A percentile compares a stretch with the other conserved stretches of the same genome.
These are phyloP conservation scores for Camellia lanceoleosa DNA, from an alignment of 148 eudicot genomes.

Conservation along the genomic window DNA sequence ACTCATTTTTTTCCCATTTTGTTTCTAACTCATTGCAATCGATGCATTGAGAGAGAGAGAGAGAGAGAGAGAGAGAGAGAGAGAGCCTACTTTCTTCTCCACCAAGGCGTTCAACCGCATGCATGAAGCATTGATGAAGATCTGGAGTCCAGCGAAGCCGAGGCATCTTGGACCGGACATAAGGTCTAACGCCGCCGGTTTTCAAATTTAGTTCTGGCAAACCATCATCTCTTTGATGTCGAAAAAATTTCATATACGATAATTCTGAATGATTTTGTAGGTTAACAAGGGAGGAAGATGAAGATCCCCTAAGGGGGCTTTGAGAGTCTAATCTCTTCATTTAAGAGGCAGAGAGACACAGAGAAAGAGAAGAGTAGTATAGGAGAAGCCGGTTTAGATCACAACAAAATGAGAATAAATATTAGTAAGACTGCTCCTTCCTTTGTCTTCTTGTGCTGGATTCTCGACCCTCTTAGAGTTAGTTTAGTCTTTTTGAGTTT, in stretches of 20 bases:
- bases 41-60: neutral
- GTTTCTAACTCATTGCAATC: neutral
- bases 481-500: slow-evolving; percentile 28
- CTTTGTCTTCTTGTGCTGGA: slow-evolving; percentile 28
- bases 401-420: slow-evolving; percentile 20
- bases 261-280: slow-evolving; percentile 5
- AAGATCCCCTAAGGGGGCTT: slow-evolving; percentile 10
- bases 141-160: slow-evolving; percentile 67
- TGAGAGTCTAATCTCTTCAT: slow-evolving; percentile 25
- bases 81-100: slow-evolving; percentile 58
- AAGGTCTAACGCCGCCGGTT: slow-evolving; percentile 40
- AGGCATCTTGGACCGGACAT: slow-evolving; percentile 54
- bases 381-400: slow-evolving; percentile 6
- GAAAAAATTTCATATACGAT: neutral
- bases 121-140: slow-evolving; percentile 57
- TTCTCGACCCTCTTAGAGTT: slow-evolving; percentile 17
- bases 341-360: neutral
- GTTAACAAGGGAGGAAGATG: slow-evolving; percentile 12
- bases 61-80: neutral
- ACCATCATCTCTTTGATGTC: slow-evolving; percentile 1
- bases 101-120: slow-evolving; percentile 67
- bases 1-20: neutral
- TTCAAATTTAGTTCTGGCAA: slow-evolving; percentile 14
- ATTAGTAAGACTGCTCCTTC: slow-evolving; percentile 15
- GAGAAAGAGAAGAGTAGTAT: neutral